Conservation (phyloP, 1,139 yeast species). For the Suhomyces bokatorum region DNA sequence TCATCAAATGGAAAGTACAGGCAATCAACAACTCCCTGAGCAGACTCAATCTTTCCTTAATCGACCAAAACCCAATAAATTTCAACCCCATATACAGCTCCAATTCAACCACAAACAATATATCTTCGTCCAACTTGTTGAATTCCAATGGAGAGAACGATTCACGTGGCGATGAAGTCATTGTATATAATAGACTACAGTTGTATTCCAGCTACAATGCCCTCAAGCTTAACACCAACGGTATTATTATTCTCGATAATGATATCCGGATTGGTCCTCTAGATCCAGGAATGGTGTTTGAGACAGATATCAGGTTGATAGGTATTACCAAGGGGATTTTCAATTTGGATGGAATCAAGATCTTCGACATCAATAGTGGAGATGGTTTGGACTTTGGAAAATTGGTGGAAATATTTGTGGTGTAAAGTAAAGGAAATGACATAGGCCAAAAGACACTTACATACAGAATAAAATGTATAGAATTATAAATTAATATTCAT, state of each 20-base stretch:
- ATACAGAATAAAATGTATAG: too few relatives aligned
- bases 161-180: slow-evolving; percentile 14
- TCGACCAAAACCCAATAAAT: slow-evolving; percentile 33
- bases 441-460: too few relatives aligned
- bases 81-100: slow-evolving; percentile 21
- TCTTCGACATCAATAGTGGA: slow-evolving; percentile 64
- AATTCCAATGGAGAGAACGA: slow-evolving; percentile 7
- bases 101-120: slow-evolving; percentile 12
- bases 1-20: slow-evolving; percentile 64
- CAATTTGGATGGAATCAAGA: slow-evolving; percentile 62
- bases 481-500: too few relatives aligned
- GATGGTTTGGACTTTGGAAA: slow-evolving; percentile 74
- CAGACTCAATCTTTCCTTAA: slow-evolving; percentile 46
- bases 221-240: slow-evolving; percentile 39
- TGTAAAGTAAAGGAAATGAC: too few relatives aligned
- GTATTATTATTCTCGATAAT: slow-evolving; percentile 62
- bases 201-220: slow-evolving; percentile 36
- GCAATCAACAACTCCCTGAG: slow-evolving; percentile 59
- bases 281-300: slow-evolving; percentile 63
- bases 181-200: slow-evolving; percentile 25
- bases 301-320: slow-evolving; percentile 58
- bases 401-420: slow-evolving; percentile 68
- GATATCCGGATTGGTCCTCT: slow-evolving; percentile 66
- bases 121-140: slow-evolving; percentile 21
- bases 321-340: slow-evolving; percentile 68